Evolutionary conservation across 2,329 filamentous ascomycete species (phyloP).

Genomic region (Trichoderma guizhouense): DNA sequence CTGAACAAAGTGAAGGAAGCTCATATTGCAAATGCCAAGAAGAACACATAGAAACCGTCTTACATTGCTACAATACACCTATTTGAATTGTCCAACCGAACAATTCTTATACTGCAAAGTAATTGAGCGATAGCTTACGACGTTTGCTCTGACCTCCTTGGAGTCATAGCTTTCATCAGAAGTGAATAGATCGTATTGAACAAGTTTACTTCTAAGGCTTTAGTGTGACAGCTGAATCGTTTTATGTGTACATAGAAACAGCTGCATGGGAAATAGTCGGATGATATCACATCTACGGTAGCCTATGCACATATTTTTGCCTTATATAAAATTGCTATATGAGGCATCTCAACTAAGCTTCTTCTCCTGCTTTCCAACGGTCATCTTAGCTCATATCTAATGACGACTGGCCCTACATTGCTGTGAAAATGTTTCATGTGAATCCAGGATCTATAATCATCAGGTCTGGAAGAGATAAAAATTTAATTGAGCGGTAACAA

Average conservation of each 20-base stretch:
- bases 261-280: neutral
- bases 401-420: neutral
- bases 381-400: neutral
- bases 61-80: neutral
- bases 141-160: neutral
- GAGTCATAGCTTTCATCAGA: neutral
- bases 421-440: neutral
- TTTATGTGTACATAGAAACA: fast-evolving
- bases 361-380: neutral
- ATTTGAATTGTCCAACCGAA: neutral
- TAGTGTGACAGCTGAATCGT: neutral
- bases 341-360: no score
- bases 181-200: no score
- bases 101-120: no score
- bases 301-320: neutral
- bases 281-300: neutral
- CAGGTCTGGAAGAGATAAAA: neutral
- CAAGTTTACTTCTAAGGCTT: neutral
- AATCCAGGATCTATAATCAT: neutral
- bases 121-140: no score
- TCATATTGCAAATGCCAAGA: neutral
- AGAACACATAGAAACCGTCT: neutral
- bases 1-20: neutral
- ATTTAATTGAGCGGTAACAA: neutral
- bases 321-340: neutral